Evolutionary conservation across 2,329 filamentous ascomycete genomes (phyloP).

Genomic region (Fusarium illudens): DNA sequence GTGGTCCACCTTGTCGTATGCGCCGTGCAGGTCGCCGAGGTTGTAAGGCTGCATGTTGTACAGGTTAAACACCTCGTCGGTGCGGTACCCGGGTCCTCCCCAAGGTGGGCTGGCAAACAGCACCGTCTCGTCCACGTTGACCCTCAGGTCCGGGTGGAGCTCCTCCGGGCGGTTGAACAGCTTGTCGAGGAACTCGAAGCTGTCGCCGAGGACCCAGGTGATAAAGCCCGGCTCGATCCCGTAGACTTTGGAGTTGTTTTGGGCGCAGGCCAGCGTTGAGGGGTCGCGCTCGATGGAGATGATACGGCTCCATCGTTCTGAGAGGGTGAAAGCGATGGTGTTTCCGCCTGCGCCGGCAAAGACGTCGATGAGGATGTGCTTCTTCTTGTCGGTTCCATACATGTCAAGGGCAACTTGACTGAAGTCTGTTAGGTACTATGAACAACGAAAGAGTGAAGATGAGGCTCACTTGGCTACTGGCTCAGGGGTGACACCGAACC

Average conservation of each 20-base stretch:
- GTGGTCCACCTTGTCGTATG: slow-evolving; percentile 67
- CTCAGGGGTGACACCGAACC: slow-evolving; percentile 97
- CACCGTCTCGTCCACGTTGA: slow-evolving; percentile 54
- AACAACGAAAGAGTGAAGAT: background rate
- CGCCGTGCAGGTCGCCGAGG: slow-evolving; percentile 67
- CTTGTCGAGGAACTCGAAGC: slow-evolving; percentile 75
- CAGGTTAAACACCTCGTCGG: slow-evolving; percentile 80
- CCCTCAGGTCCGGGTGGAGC: slow-evolving; percentile 51
- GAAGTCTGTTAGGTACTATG: slow-evolving; percentile 1
- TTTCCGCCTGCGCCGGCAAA: slow-evolving; percentile 96
- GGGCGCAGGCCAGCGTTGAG: slow-evolving; percentile 84
- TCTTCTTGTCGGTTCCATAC: slow-evolving; percentile 60
- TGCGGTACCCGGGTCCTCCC: slow-evolving; percentile 65
- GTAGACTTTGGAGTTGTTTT: slow-evolving; percentile 89
- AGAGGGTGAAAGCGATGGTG: slow-evolving; percentile 89
- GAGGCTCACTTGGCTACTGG: slow-evolving; percentile 78
- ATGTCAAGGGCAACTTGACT: slow-evolving; percentile 82
- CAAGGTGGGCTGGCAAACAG: slow-evolving; percentile 68
- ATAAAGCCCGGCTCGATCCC: slow-evolving; percentile 77
- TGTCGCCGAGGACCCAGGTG: slow-evolving; percentile 87
- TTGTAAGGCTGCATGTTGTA: slow-evolving; percentile 89
- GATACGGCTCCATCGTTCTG: slow-evolving; percentile 79
- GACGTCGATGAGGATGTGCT: slow-evolving; percentile 79
- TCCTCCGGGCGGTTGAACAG: slow-evolving; percentile 48
- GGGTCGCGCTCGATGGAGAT: slow-evolving; percentile 90